These are phyloP conservation scores for Aciculosporium take DNA, from an alignment of 2,329 filamentous ascomycete species.

Conservation along the genomic window DNA sequence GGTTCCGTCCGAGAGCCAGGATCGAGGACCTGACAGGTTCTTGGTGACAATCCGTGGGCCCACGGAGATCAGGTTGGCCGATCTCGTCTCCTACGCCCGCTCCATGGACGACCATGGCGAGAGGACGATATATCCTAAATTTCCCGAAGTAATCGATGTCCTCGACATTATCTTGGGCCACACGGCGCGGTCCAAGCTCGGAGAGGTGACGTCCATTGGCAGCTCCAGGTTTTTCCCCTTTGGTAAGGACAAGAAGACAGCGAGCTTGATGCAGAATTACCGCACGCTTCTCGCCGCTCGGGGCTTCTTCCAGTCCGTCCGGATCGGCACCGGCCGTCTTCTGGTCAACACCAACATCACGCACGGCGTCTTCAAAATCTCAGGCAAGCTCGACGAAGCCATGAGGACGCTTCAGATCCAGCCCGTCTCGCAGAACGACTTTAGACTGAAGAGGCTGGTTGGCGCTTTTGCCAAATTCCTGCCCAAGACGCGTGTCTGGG, in stretches of 20 bases:
- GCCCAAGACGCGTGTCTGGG: conserved; percentile 23
- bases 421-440: conserved; percentile 7
- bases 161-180: conserved; percentile 39
- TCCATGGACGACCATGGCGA: conserved; percentile 25
- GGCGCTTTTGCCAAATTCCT: conserved; percentile 19
- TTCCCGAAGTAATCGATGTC: conserved; percentile 32
- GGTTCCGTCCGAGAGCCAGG: conserved; percentile 19
- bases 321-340: conserved; percentile 37
- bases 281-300: conserved; percentile 28
- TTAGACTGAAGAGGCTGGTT: conserved; percentile 13
- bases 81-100: conserved; percentile 29
- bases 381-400: conserved; percentile 21
- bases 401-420: conserved; percentile 15
- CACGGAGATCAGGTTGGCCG: conserved; percentile 21
- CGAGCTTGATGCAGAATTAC: conserved; percentile 14
- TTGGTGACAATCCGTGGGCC: conserved; percentile 29
- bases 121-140: conserved; percentile 31
- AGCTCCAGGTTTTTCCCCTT: conserved; percentile 35
- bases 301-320: conserved; percentile 42
- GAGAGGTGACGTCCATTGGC: conserved; percentile 27
- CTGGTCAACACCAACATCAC: conserved; percentile 42
- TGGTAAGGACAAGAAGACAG: conserved; percentile 14
- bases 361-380: conserved; percentile 35
- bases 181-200: conserved; percentile 21
- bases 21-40: conserved; percentile 20